Percentiles rank a stretch among this genome's conserved stretches.
Evolutionary conservation across 306 rosid species (phyloP).

Genomic region (Trichosanthes cucumerina): DNA sequence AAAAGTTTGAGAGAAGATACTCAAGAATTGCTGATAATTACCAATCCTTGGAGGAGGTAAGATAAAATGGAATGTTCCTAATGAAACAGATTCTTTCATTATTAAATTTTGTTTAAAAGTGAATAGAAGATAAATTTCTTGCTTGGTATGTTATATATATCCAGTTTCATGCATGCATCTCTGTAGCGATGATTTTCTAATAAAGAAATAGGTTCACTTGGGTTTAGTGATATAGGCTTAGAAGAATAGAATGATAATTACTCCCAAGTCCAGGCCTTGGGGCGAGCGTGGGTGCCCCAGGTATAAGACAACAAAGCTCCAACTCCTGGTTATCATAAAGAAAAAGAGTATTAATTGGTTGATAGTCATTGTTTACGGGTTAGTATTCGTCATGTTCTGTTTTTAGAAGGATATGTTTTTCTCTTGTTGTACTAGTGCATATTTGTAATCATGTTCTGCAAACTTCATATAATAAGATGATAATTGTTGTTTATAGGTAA

Average conservation of each 20-base stretch:
- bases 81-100: background rate
- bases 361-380: background rate
- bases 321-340: no score
- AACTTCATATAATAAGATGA: background rate
- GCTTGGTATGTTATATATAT: background rate
- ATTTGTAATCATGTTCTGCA: background rate
- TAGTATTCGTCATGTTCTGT: background rate
- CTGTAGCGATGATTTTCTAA: background rate
- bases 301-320: no score
- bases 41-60: slow-evolving; percentile 64
- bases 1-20: slow-evolving; percentile 55
- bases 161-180: background rate
- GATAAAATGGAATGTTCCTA: background rate
- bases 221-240: no score
- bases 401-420: background rate
- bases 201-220: no score
- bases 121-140: background rate
- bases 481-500: background rate
- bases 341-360: background rate
- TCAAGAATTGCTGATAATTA: slow-evolving; percentile 73
- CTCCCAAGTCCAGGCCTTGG: no score
- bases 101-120: background rate
- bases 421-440: background rate
- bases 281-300: no score
- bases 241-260: no score